phyloP scores from a whole-genome alignment of 2,329 filamentous ascomycete genomes.

The Fusarium caatingaense region DNA sequence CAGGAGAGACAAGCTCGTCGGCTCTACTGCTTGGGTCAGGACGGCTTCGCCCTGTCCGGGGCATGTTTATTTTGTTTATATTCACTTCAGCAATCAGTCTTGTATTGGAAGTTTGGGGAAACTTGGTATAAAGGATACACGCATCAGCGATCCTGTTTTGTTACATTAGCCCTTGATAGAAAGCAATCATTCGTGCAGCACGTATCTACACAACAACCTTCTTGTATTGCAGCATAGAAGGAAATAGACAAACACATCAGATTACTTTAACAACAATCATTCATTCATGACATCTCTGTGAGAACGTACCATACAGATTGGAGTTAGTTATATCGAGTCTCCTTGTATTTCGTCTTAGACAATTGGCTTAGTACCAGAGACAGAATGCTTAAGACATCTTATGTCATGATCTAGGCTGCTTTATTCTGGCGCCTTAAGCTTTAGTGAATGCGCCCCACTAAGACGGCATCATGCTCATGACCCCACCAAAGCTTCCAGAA shows the following conservation, averaged over 20 bases:
- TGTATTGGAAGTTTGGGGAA: neutral
- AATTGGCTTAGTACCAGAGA: neutral
- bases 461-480: neutral
- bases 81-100: neutral
- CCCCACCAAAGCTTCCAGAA: slow-evolving; percentile 52
- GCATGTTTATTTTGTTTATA: no score
- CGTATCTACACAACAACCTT: neutral
- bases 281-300: neutral
- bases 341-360: neutral
- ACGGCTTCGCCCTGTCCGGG: no score
- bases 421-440: neutral
- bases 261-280: no score
- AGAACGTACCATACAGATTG: neutral
- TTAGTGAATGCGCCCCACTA: neutral
- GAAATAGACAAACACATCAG: no score
- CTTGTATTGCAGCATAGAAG: neutral
- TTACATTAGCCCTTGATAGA: neutral
- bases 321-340: neutral
- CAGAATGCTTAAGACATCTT: fast-evolving
- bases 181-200: neutral
- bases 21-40: no score
- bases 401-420: fast-evolving
- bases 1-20: no score
- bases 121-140: neutral
- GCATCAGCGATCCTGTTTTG: neutral